phyloP scores from a whole-genome alignment of 805 yeast species.

The Candida sakaeoensis region DNA sequence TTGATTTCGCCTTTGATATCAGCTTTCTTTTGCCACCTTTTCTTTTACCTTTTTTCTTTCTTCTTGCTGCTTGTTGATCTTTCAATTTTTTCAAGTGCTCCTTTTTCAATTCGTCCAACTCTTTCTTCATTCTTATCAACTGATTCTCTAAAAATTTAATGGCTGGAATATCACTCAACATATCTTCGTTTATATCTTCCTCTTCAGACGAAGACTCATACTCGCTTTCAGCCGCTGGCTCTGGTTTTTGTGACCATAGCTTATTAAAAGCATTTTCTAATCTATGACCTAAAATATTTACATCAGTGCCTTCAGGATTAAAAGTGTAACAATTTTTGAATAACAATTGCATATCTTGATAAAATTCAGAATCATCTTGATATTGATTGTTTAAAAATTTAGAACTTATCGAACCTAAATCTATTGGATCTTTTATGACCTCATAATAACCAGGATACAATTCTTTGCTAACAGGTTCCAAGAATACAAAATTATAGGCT shows the following conservation, averaged over 20 bases:
- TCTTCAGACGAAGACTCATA: slow-evolving; percentile 40
- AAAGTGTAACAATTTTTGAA: slow-evolving; percentile 86
- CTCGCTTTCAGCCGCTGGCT: slow-evolving; percentile 51
- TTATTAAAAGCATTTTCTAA: slow-evolving; percentile 82
- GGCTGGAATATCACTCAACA: slow-evolving; percentile 77
- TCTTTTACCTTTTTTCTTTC: slow-evolving; percentile 39
- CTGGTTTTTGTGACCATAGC: slow-evolving; percentile 75
- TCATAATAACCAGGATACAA: slow-evolving; percentile 90
- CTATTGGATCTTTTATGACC: slow-evolving; percentile 91
- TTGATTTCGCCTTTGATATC: slow-evolving; percentile 17
- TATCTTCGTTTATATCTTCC: slow-evolving; percentile 51
- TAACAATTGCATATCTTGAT: slow-evolving; percentile 73
- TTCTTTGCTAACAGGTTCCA: slow-evolving; percentile 93
- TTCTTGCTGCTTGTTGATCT: slow-evolving; percentile 56
- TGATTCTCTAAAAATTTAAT: slow-evolving; percentile 87
- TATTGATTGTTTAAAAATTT: slow-evolving; percentile 84
- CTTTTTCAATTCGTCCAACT: slow-evolving; percentile 76
- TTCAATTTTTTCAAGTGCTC: slow-evolving; percentile 67
- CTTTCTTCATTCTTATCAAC: slow-evolving; percentile 77
- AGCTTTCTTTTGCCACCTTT: slow-evolving; percentile 19
- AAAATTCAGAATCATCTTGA: slow-evolving; percentile 85
- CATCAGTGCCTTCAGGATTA: slow-evolving; percentile 97
- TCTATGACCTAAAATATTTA: slow-evolving; percentile 90
- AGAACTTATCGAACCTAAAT: slow-evolving; percentile 75
- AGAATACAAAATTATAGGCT: slow-evolving; percentile 81